Base-by-base conservation (phyloP, 257 asterid genomes). In the Ilex aquifolium region DNA sequence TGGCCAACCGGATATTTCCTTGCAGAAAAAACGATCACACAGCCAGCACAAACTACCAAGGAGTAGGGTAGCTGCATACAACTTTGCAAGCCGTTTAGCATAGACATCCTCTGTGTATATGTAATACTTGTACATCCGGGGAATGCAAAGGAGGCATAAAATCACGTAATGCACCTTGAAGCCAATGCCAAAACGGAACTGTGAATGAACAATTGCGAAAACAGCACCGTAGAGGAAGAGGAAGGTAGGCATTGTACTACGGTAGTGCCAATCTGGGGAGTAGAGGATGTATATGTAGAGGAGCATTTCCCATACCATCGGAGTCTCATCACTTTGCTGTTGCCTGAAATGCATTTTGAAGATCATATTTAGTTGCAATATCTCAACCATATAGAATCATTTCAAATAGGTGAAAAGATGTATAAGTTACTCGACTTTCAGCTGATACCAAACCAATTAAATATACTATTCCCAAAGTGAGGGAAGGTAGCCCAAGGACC, bases 261-360 rank as follows among this genome's bases (percentile, higher is more conserved):
- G 74, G 13, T 70, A 70, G 55, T 70, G 74, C 74, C 69, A 70
- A 15, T 64, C 69, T 1, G 69, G 69, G 0, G 69, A 70, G 65
- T 70, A 70, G 53, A 70, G 50, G 58, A 70, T 54, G 32, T 58
- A 70, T 13, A 70, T 63, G 65, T 63, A 10, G 52, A 70, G 59
- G 59, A 70, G 75, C 27, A 63, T 59, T 59, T 70, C 75, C 75
- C 75, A 70, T 16, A 70, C 64, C 31, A 70, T 50, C 2, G 75
- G 75, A 46, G 75, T 70, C 57, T 64, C 75, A 64, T 70, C 75
- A 54, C 75, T 64, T 70, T 70, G 66, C 46, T 70, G 69, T 31
- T 63, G 65, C 70, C 75, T 70, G 75, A 40, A 57, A 40, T 4
- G 6, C 6, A 49, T 11, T 11, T 11, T 12, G 10, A 49, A 49